These are phyloP conservation scores for Saccharomyces hybrid DNA, from an alignment of 1,139 yeast genomes.

Conservation along the genomic window DNA sequence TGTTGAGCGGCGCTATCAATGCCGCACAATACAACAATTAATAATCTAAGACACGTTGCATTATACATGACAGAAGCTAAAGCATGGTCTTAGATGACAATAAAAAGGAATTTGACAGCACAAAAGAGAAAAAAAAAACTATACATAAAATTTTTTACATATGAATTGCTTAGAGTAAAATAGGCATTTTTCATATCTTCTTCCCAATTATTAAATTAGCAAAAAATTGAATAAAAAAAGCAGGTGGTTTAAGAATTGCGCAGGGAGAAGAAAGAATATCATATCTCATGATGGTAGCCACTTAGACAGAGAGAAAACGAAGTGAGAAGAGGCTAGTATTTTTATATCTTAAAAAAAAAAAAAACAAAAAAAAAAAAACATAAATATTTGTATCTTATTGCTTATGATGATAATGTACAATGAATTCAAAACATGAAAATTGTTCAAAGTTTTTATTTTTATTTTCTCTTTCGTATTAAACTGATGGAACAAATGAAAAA, in stretches of 20 bases:
- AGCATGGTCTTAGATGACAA: not conserved
- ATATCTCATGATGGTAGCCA: constrained; percentile 1
- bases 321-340: not conserved
- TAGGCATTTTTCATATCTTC: not conserved
- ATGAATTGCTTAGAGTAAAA: not conserved
- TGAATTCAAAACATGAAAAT: constrained; percentile 1
- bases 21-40: not conserved
- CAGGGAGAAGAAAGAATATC: not conserved
- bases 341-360: not conserved
- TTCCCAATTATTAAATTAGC: not conserved
- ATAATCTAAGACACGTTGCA: not conserved
- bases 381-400: not conserved
- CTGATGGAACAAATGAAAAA: not conserved
- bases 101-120: not conserved
- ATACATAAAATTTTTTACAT: not conserved
- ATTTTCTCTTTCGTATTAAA: not conserved
- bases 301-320: not conserved
- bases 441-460: not conserved
- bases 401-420: not conserved
- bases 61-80: not conserved
- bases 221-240: not conserved
- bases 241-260: not conserved
- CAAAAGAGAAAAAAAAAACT: not conserved
- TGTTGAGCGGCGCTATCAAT: not conserved
- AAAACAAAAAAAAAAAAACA: not conserved